Base-by-base conservation (phyloP, 2,329 filamentous ascomycete species). In the Ilyonectria robusta region DNA sequence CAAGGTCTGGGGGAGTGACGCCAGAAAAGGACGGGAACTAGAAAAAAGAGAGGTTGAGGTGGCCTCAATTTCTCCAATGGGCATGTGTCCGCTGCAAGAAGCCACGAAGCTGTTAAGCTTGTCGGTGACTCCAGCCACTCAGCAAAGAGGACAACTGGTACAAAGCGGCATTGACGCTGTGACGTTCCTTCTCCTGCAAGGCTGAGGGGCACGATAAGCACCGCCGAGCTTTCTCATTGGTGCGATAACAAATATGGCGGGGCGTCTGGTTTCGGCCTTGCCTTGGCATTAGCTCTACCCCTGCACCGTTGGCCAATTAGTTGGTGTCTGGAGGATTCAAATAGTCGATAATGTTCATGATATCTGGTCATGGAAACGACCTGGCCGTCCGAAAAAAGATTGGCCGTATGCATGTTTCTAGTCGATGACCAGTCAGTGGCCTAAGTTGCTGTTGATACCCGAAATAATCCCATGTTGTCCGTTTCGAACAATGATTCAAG, bases 71-170 rank as follows among this genome's bases (percentile, higher is more conserved):
- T 72, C 60, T 68, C 67, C 73, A 69, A 75, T 69, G 59, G 67
- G 47, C 26, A 51, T 53, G 59, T 59, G 59, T 57, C 42, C 48
- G 62, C 51, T 66, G 56, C 69, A 76, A 76, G 75, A 76, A 75
- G 75, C 74, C 75, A 76, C 75, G 74, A 74, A 72, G 62, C 71
- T 70, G 62, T 70, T 70, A 70, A 75, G 64, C 53, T 67, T 69
- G 63, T 68, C 54, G 48, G 55, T 54, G 58, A 47, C 59, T 70
- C 68, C 72, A 74, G 70, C 72, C 74, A 75, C 64, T 72, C 55
- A 62, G 57, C 62, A 71, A 79, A 81, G 74, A 81, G 79, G 79
- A 81, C 79, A 81, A 79, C 69, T 81, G 72, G 73, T 79, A 74
- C 74, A 76, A 66, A 71, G 69, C 66, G 62, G 63, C 58, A 56